Base-by-base conservation (phyloP, 306 rosid genomes). In the Vigna reflexopilosa region DNA sequence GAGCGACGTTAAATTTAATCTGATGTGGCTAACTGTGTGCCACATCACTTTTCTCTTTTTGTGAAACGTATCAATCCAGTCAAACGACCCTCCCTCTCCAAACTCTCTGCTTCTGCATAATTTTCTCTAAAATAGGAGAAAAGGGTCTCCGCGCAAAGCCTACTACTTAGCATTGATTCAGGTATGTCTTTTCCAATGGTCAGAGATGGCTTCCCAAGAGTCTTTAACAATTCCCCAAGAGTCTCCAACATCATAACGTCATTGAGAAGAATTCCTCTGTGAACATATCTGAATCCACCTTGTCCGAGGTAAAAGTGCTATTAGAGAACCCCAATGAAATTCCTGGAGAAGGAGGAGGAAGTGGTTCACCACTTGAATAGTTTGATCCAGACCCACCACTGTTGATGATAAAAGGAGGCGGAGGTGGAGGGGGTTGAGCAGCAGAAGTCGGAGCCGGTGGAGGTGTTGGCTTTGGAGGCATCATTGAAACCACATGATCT, bases 231-330 rank as follows among this genome's bases (percentile, higher is more conserved):
- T 20, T 20, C 1, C 22, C 1, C 22, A 1, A 20, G 22, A 20
- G 22, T 20, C 22, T 20, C 22, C 22, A 20, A 20, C 22, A 20
- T 20, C 22, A 20, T 20, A 20, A 20, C 22, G 22, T 20, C 99
- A 26, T 90, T 91, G 2, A 98, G 98, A 67, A 95, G 93, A 12
- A 93, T 64, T 68, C 99, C 99, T 79, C 86, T 91, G 56, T 95
- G 99, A 34, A 95, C 99, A 70, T 88, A 93, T 61, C 99, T 98
- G 74, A 95, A 95, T 72, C 99, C 99, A 67, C 99, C 99, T 81
- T 88, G 93, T 67, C 99, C 99, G 4, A 95, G 0, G 91, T 57
- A 40, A 95, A 95, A 0, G 88, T 84, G 83, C 94, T 92, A 77
- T 93, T 91, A 4, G 97, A 83, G 82, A 90, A 88, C 6, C 99